Percentiles rank a stretch among this genome's conserved stretches.
These are phyloP conservation scores for Ramalina peruviana DNA, from an alignment of 495 filamentous ascomycete genomes.

Conservation along the genomic window DNA sequence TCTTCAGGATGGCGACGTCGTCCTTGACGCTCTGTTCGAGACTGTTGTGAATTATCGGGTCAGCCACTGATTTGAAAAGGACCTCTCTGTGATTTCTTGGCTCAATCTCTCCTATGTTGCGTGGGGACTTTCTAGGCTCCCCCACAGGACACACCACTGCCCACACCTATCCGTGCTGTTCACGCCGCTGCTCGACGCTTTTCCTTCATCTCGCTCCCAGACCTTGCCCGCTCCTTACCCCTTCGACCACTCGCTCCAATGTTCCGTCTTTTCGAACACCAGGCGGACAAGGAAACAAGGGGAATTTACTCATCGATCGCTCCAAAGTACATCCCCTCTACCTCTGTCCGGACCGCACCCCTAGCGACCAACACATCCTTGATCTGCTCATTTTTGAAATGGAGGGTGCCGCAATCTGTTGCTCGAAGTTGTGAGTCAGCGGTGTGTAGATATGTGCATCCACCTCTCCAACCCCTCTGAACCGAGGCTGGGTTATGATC, in stretches of 20 bases:
- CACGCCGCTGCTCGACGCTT: too few relatives aligned
- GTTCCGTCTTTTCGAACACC: too few relatives aligned
- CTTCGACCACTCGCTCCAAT: too few relatives aligned
- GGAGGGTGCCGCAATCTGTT: constrained; percentile 9
- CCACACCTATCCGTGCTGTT: too few relatives aligned
- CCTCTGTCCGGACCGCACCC: background rate
- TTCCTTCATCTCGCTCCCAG: too few relatives aligned
- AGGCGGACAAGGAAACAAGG: background rate
- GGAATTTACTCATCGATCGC: constrained; percentile 3
- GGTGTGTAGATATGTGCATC: background rate
- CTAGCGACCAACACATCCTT: constrained; percentile 1
- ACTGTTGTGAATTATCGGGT: background rate
- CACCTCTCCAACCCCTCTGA: background rate
- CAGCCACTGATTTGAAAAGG: too few relatives aligned
- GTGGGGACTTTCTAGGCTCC: too few relatives aligned
- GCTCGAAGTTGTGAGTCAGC: background rate
- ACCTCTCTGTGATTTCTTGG: too few relatives aligned
- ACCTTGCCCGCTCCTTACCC: too few relatives aligned
- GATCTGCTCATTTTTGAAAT: constrained; percentile 3
- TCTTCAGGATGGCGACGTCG: constrained; percentile 16
- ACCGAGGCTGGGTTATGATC: too few relatives aligned
- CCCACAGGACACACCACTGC: too few relatives aligned
- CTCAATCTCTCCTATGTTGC: too few relatives aligned
- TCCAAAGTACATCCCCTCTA: constrained; percentile 9
- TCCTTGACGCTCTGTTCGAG: constrained; percentile 18